Percentiles rank a stretch among this genome's conserved stretches.
These are phyloP conservation scores for Talaromyces nanjingensis DNA, from an alignment of 495 filamentous ascomycete species.

Conservation along the genomic window DNA sequence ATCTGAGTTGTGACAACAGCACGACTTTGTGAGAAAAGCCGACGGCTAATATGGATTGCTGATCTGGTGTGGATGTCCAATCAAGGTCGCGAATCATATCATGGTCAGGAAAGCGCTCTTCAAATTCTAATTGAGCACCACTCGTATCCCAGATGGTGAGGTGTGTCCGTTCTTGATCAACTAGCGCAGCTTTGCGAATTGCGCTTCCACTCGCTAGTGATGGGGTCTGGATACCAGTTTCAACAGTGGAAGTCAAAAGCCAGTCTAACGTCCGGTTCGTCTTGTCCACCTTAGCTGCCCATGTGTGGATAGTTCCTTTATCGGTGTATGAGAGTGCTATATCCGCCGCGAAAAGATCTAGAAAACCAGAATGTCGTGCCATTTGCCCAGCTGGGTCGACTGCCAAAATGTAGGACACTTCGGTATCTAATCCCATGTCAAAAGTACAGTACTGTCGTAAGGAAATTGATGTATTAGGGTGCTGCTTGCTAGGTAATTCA, in stretches of 20 bases:
- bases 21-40: slow-evolving; percentile 82
- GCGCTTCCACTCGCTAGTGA: slow-evolving; percentile 80
- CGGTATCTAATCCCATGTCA: slow-evolving; percentile 61
- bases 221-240: slow-evolving; percentile 68
- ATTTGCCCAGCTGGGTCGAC: slow-evolving; percentile 83
- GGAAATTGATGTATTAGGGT: slow-evolving; percentile 20
- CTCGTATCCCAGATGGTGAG: slow-evolving; percentile 90
- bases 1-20: slow-evolving; percentile 84
- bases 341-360: slow-evolving; percentile 83
- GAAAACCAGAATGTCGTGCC: slow-evolving; percentile 65
- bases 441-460: slow-evolving; percentile 68
- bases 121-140: slow-evolving; percentile 74
- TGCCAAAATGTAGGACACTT: slow-evolving; percentile 75
- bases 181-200: slow-evolving; percentile 79
- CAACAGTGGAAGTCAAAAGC: slow-evolving; percentile 76
- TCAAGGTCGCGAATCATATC: slow-evolving; percentile 82
- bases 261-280: slow-evolving; percentile 57
- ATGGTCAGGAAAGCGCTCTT: slow-evolving; percentile 61
- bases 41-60: slow-evolving; percentile 84
- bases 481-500: slow-evolving; percentile 33
- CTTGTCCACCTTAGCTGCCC: slow-evolving; percentile 71
- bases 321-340: slow-evolving; percentile 82
- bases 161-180: slow-evolving; percentile 63
- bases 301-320: slow-evolving; percentile 69
- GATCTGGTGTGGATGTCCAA: slow-evolving; percentile 90